Percentiles rank a stretch among this genome's conserved stretches.
Conservation (phyloP, 2,329 filamentous ascomycete genomes). For the Malbranchea cinnamomea region DNA sequence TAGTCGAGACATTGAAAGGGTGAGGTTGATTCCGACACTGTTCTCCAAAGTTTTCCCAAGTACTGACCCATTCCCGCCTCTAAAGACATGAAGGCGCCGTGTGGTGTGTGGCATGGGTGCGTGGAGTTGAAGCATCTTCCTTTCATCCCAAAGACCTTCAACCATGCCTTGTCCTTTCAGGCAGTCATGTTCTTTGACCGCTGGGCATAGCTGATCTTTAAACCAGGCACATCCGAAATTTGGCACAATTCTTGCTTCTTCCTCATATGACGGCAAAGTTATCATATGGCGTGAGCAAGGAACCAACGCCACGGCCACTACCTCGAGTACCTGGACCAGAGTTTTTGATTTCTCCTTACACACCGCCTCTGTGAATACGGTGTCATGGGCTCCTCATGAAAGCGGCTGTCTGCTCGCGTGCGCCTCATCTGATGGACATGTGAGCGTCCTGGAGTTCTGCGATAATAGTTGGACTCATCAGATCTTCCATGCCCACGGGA, state of each 20-base stretch:
- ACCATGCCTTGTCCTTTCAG: too few relatives aligned
- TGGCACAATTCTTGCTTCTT: slow-evolving; percentile 90
- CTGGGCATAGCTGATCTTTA: slow-evolving; percentile 3
- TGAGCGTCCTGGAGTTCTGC: slow-evolving; percentile 91
- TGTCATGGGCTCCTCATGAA: slow-evolving; percentile 95
- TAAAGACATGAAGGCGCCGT: slow-evolving; percentile 86
- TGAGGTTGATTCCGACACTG: too few relatives aligned
- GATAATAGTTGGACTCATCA: slow-evolving; percentile 85
- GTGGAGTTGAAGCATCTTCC: slow-evolving; percentile 12
- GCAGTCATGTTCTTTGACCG: slow-evolving; percentile 1
- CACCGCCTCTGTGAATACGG: slow-evolving; percentile 92
- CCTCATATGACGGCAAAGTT: slow-evolving; percentile 93
- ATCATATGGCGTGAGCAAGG: slow-evolving; percentile 91
- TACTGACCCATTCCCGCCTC: slow-evolving; percentile 2
- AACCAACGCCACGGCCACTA: slow-evolving; percentile 20
- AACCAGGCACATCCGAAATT: slow-evolving; percentile 79
- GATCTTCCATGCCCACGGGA: slow-evolving; percentile 79
- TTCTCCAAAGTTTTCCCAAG: too few relatives aligned
- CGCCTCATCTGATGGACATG: slow-evolving; percentile 83
- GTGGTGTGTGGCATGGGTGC: slow-evolving; percentile 86
- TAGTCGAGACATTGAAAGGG: slow-evolving; percentile 91
- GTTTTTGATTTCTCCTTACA: slow-evolving; percentile 89
- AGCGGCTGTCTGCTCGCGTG: slow-evolving; percentile 87
- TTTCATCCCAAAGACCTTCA: too few relatives aligned
- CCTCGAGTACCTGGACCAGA: slow-evolving; percentile 53